Evolutionary conservation across 1,284 basidiomycete species (phyloP), one percentile per base, ranked within the genome.

Genomic region (Moesziomyces sp.): DNA sequence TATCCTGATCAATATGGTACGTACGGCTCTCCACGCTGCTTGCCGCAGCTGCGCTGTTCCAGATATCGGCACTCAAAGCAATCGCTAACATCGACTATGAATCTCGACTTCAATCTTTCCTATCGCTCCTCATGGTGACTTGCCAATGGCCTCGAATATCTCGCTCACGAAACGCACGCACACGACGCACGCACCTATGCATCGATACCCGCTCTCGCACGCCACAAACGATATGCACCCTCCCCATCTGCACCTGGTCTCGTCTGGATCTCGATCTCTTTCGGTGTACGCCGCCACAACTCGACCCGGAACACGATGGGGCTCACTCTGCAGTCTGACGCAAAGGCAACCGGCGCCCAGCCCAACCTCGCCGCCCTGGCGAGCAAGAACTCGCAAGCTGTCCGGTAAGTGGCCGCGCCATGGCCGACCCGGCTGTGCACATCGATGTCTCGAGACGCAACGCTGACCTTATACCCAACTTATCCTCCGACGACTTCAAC

Each of bases 341-440:
- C 71, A 59, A 74, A 70, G 46, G 56, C 72, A n/a, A 46, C 67
- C 14, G 67, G 67, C 54, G 63, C 66, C 8, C 62, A 70, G 58
- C 66, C 76, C 49, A 78, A 78, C 61, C 71, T 78, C 52, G 76
- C 76, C 51, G 76, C 76, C 56, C 51, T 78, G 56, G 76, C 76
- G 19, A 67, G 59, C 55, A 69, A 61, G 52, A 69, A 76, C 63
- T 78, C 76, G 21, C 62, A 64, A 35, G 53, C 70, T 40, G 70
- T 78, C 43, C 69, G 76, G 75, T 77, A 52, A 48, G 58, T 48
- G 10, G 13, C 10, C 11, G 30, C 30, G 30, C 30, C 30, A 13
- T 13, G 11, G 1, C 30, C 30, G 30, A 13, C 30, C 30, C 13
- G 30, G 30, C 4, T 4, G 2, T 5, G 30, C 30, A 33, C 30